These are phyloP conservation scores for Sarcomyxa edulis DNA, from an alignment of 768 basidiomycete genomes.

Conservation along the genomic window DNA sequence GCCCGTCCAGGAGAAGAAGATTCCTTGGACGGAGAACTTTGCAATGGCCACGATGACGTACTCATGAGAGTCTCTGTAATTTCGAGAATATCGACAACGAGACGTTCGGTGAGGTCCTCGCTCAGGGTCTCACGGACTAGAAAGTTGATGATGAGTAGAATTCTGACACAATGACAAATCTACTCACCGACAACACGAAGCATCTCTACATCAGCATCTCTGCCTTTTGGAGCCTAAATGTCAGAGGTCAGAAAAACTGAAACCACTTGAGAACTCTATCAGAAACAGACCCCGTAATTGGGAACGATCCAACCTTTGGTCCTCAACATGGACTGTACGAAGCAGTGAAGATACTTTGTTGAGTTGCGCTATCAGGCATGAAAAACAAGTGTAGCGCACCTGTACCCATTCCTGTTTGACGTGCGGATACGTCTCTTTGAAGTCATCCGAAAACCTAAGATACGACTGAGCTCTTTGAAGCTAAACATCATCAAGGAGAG, in stretches of 20 bases:
- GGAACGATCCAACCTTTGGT: slow-evolving; percentile 60
- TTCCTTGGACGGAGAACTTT: no score
- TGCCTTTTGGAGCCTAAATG: slow-evolving; percentile 39
- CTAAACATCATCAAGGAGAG: neutral
- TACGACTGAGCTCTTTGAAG: neutral
- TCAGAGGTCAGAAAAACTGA: neutral
- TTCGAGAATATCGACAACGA: slow-evolving; percentile 46
- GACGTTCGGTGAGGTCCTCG: slow-evolving; percentile 43
- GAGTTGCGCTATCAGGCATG: no score
- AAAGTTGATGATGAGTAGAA: slow-evolving; percentile 18
- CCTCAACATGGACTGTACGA: slow-evolving; percentile 32
- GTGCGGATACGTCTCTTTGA: slow-evolving; percentile 43
- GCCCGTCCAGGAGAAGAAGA: slow-evolving; percentile 1
- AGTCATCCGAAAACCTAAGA: slow-evolving; percentile 43
- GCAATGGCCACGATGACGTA: no score
- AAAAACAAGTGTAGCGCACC: slow-evolving; percentile 14
- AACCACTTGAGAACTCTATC: neutral
- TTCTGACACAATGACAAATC: slow-evolving; percentile 9
- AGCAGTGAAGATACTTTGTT: slow-evolving; percentile 6
- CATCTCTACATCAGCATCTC: slow-evolving; percentile 50
- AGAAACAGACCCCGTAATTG: slow-evolving; percentile 40
- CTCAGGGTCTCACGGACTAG: slow-evolving; percentile 49
- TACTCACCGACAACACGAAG: slow-evolving; percentile 49
- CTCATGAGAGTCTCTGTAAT: slow-evolving; percentile 42
- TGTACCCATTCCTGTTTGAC: slow-evolving; percentile 51